Base-by-base conservation (phyloP, 495 filamentous ascomycete species). In the Staphylotrichum longicolle region DNA sequence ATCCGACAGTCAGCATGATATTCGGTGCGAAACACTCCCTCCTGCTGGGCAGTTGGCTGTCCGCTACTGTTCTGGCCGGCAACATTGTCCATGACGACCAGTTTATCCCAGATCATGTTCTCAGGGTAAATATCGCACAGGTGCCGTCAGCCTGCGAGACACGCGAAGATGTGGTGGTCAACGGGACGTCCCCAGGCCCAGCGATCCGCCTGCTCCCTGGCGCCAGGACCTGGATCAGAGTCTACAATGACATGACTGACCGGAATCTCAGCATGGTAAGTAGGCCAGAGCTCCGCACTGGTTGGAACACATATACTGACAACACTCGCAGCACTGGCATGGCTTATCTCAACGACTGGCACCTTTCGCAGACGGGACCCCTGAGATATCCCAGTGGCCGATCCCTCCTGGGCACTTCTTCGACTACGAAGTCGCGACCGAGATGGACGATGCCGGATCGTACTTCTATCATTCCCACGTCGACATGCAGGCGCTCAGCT, bases 381-480 rank as follows among this genome's bases (percentile, higher is more conserved):
- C 82, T 4, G 65, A 68, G 56, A 82, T 76, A 7, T 69, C 75
- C 9, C 82, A 86, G 57, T 85, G 83, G 83, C 84, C 83, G 0
- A 85, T 85, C 54, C 79, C 82, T 4, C 82, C 83, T 8, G 65
- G 74, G 14, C 76, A 82, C 62, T 86, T 80, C 72, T 86, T 86
- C 70, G 85, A 87, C 71, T 86, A 86, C 66, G 82, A 86, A 65
- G 74, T 85, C 27, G 68, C 70, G 9, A 75, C 79, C 7, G 71
- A 80, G 20, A 20, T 71, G 5, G 78, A 77, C 7, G 75, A 82
- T 54, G 78, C 82, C 8, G 83, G 82, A 15, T 80, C 80, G 5
- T 85, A 84, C 69, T 85, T 82, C 66, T 86, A 85, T 58, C 83
- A 86, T 64, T 84, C 81, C 8, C 84, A 86, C 59, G 77, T 85